These are phyloP conservation scores for Candida corydali DNA, from an alignment of 805 yeast genomes.

Conservation along the genomic window DNA sequence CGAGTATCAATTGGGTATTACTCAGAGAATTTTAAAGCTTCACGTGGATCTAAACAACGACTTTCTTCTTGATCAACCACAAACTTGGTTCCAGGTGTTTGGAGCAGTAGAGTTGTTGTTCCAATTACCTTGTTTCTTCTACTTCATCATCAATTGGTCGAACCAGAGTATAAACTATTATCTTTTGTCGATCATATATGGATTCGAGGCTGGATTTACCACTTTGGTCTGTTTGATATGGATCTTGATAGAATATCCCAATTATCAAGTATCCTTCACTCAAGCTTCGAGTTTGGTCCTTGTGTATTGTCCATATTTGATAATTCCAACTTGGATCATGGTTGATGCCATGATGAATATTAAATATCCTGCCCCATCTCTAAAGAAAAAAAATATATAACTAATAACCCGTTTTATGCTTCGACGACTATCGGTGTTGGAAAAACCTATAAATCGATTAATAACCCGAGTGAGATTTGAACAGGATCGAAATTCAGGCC, in stretches of 20 bases:
- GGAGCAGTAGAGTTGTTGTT: constrained; percentile 68
- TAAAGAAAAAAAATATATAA: constrained; percentile 4
- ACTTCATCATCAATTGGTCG: constrained; percentile 28
- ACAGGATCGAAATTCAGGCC: constrained; percentile 7
- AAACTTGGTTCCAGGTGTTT: constrained; percentile 70
- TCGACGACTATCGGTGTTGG: constrained; percentile 3
- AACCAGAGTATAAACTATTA: constrained; percentile 10
- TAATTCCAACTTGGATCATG: constrained; percentile 58
- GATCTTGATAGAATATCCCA: constrained; percentile 32
- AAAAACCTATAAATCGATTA: constrained; percentile 1
- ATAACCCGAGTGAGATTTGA: constrained; percentile 3
- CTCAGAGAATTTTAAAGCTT: constrained; percentile 46
- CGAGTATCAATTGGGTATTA: constrained; percentile 43
- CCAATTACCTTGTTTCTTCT: constrained; percentile 76
- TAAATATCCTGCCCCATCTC: neutral
- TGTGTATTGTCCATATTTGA: constrained; percentile 67
- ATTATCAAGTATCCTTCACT: constrained; percentile 28
- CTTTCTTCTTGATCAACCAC: constrained; percentile 54
- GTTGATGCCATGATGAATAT: constrained; percentile 38
- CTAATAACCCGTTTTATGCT: neutral
- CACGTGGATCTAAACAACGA: constrained; percentile 71
- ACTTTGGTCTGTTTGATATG: constrained; percentile 69
- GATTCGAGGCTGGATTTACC: constrained; percentile 78
- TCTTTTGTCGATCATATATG: constrained; percentile 56
- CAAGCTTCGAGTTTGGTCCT: constrained; percentile 44